phyloP scores from a whole-genome alignment of 108 stramenopile genomes.

The Skeletonema potamos region DNA sequence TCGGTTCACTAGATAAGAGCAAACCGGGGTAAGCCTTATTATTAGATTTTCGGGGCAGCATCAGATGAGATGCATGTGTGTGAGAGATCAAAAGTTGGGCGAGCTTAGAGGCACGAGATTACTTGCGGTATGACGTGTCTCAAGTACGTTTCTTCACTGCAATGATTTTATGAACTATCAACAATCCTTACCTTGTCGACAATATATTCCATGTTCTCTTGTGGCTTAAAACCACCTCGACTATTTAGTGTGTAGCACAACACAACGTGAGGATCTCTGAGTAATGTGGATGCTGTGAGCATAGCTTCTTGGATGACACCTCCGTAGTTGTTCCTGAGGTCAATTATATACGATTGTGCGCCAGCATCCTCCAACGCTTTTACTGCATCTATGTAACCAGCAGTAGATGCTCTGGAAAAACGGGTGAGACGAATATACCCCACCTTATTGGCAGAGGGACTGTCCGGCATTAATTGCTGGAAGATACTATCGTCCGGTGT shows the following conservation, averaged over 20 bases:
- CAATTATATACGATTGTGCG: constrained; percentile 78
- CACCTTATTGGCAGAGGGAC: constrained; percentile 30
- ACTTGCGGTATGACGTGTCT: too few species aligned
- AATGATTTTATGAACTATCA: too few species aligned
- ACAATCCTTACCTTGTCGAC: too few species aligned
- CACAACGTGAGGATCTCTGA: constrained; percentile 76
- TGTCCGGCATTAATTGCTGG: constrained; percentile 28
- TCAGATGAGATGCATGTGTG: too few species aligned
- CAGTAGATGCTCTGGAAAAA: constrained; percentile 71
- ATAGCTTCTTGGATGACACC: constrained; percentile 87
- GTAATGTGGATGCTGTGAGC: constrained; percentile 76
- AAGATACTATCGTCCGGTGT: constrained; percentile 58
- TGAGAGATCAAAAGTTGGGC: too few species aligned
- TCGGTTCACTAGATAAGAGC: constrained; percentile 60
- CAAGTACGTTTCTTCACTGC: too few species aligned
- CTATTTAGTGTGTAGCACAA: constrained; percentile 78
- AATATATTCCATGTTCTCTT: constrained; percentile 79
- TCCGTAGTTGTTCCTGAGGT: constrained; percentile 83
- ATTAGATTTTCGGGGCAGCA: too few species aligned
- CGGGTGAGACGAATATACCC: constrained; percentile 85
- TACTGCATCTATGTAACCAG: constrained; percentile 66
- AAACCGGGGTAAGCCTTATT: constrained; percentile 83
- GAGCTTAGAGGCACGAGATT: too few species aligned
- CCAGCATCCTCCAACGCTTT: constrained; percentile 64
- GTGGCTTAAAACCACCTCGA: constrained; percentile 79